Evolutionary conservation across 805 yeast species (phyloP), one percentile per base, ranked within the genome.

Genomic region (Candida fluviatilis): DNA sequence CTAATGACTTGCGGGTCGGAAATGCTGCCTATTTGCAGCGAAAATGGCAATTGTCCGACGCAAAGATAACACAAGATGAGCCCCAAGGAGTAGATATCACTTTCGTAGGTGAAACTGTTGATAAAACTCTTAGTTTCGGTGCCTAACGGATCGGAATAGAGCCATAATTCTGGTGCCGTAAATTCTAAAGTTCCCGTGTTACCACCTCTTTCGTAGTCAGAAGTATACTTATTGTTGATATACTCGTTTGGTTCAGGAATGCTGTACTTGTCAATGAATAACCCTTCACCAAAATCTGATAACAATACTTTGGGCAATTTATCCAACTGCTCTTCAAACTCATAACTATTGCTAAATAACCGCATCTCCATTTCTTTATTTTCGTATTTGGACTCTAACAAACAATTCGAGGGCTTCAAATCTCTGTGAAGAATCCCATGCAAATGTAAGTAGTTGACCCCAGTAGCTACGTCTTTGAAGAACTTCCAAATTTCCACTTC

Each of bases 201-300:
- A 0, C 96, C 96, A 4, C 89, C 80, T 1, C 90, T 80, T 7
- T 71, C 69, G 24, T 33, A 33, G 13, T 33, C 35, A 4, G 35
- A 21, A 16, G 7, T 23, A 34, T 89, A 64, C 30, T 27, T 24
- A 6, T 38, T 41, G n/a, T 34, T 38, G 25, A 27, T 34, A 24
- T 40, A 13, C 18, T 38, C 36, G 5, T 39, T 30, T 27, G 38
- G 33, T 10, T 38, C 45, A 2, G 48, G 42, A 14, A 48, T 37
- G 21, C 46, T 39, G 16, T 56, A 60, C 42, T 64, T 78, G 11
- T 91, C 88, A 38, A 82, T 81, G 45, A 84, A 66, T 46, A 84
- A 85, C 5, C 93, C 85, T 57, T 89, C 96, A 3, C 96, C 96
- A 57, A 89, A 84, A 61, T 89, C 96, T 31, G 95, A 81, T 10